Conservation (phyloP, 805 yeast species). For the Wickerhamiella musiphila region DNA sequence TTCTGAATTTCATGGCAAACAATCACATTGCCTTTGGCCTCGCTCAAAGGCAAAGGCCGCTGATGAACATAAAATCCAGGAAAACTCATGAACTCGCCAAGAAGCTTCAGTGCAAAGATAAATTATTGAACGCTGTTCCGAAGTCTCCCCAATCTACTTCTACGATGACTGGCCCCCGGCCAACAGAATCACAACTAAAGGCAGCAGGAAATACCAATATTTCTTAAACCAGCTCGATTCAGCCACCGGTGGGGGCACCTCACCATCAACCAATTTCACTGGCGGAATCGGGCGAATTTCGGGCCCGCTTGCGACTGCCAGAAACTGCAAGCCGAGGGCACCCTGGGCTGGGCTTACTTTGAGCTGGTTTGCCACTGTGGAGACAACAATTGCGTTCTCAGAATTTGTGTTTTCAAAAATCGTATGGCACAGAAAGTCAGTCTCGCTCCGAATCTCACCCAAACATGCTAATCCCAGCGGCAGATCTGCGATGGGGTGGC, state of each 20-base stretch:
- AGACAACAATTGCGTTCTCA: background rate
- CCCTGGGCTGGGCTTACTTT: slow-evolving; percentile 15
- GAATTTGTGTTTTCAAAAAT: slow-evolving; percentile 1
- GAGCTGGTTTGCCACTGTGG: slow-evolving; percentile 1
- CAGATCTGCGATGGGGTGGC: no score
- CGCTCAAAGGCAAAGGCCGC: slow-evolving; percentile 3
- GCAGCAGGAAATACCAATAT: slow-evolving; percentile 10
- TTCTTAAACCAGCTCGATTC: slow-evolving; percentile 9
- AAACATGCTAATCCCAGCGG: no score
- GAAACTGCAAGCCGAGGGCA: slow-evolving; percentile 1
- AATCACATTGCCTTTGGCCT: background rate
- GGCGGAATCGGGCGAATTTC: background rate
- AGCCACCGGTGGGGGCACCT: slow-evolving; percentile 1
- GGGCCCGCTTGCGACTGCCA: slow-evolving; percentile 1
- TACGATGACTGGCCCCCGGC: slow-evolving; percentile 1
- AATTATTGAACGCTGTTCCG: no score
- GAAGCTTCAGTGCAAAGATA: background rate
- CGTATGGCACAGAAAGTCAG: slow-evolving; percentile 7
- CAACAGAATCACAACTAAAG: slow-evolving; percentile 4
- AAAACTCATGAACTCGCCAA: slow-evolving; percentile 1
- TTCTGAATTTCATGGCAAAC: no score
- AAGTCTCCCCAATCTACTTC: background rate
- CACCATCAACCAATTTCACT: slow-evolving; percentile 18
- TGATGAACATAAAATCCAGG: slow-evolving; percentile 5
- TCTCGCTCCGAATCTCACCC: no score